Conservation (phyloP, 2,329 filamentous ascomycete genomes). For the Spiromastix sp. region DNA sequence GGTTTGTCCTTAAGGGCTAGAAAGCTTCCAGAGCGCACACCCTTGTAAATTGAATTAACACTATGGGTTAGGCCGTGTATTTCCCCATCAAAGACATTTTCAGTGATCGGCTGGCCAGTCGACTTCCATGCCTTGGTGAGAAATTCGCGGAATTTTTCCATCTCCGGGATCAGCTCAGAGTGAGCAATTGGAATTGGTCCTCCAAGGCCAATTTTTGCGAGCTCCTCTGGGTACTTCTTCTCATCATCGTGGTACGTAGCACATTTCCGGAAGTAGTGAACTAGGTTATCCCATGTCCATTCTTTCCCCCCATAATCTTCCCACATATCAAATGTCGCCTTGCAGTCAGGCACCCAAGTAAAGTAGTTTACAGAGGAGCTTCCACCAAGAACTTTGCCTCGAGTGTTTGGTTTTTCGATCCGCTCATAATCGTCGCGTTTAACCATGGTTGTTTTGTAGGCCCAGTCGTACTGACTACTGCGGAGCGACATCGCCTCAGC, state of each 20-base stretch:
- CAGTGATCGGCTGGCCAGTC: slow-evolving; percentile 41
- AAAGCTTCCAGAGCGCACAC: slow-evolving; percentile 32
- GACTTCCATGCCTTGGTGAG: slow-evolving; percentile 40
- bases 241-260: slow-evolving; percentile 50
- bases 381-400: slow-evolving; percentile 50
- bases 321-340: slow-evolving; percentile 46
- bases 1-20: too few relatives aligned
- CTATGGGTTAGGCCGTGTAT: slow-evolving; percentile 37
- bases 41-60: slow-evolving; percentile 37
- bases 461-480: slow-evolving; percentile 48
- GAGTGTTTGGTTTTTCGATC: slow-evolving; percentile 53
- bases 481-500: slow-evolving; percentile 44
- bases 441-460: slow-evolving; percentile 52
- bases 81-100: slow-evolving; percentile 38
- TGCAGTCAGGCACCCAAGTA: slow-evolving; percentile 51
- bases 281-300: slow-evolving; percentile 47
- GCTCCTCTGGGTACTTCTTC: slow-evolving; percentile 33
- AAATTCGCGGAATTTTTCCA: slow-evolving; percentile 37
- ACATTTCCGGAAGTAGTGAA: slow-evolving; percentile 45
- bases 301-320: slow-evolving; percentile 34
- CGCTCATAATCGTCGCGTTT: slow-evolving; percentile 54
- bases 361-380: slow-evolving; percentile 52
- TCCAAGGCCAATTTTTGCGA: slow-evolving; percentile 41
- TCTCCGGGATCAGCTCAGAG: slow-evolving; percentile 43
- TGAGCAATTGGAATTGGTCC: slow-evolving; percentile 47